These are phyloP conservation scores for Pulveroboletus sp. DNA, from an alignment of 768 basidiomycete genomes.

Conservation along the genomic window DNA sequence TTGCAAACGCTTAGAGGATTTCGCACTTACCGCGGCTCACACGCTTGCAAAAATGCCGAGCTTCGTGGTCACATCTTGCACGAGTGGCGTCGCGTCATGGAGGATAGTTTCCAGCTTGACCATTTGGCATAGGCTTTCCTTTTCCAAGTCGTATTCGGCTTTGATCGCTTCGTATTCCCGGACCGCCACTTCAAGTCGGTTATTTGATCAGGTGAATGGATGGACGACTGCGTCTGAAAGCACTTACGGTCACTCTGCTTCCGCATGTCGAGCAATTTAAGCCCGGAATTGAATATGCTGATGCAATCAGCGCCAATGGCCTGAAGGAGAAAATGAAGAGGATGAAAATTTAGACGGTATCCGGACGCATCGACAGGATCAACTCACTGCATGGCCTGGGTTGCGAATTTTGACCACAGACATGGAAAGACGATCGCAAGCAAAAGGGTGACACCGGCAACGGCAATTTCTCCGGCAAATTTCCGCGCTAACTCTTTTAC, in stretches of 20 bases:
- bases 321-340: neutral
- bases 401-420: constrained; percentile 8
- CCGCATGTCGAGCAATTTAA: constrained; percentile 5
- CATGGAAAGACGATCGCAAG: constrained; percentile 12
- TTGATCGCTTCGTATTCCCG: constrained; percentile 5
- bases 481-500: constrained; percentile 19
- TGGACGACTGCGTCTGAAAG: neutral
- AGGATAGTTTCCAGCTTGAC: constrained; percentile 11
- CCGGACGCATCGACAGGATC: no score
- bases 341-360: neutral
- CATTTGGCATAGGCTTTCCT: constrained; percentile 14
- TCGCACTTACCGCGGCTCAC: constrained; percentile 20
- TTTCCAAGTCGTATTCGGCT: constrained; percentile 12
- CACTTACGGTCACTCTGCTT: constrained; percentile 10
- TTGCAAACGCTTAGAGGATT: no score
- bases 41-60: constrained; percentile 19
- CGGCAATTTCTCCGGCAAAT: constrained; percentile 9
- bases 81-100: constrained; percentile 10
- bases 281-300: constrained; percentile 3
- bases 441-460: constrained; percentile 14
- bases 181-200: constrained; percentile 7
- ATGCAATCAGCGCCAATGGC: constrained; percentile 2
- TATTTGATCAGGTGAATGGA: neutral
- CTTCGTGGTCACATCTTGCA: constrained; percentile 17
- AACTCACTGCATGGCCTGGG: constrained; percentile 5